phyloP scores from a whole-genome alignment of 768 basidiomycete species.

The Boletus speciosus region DNA sequence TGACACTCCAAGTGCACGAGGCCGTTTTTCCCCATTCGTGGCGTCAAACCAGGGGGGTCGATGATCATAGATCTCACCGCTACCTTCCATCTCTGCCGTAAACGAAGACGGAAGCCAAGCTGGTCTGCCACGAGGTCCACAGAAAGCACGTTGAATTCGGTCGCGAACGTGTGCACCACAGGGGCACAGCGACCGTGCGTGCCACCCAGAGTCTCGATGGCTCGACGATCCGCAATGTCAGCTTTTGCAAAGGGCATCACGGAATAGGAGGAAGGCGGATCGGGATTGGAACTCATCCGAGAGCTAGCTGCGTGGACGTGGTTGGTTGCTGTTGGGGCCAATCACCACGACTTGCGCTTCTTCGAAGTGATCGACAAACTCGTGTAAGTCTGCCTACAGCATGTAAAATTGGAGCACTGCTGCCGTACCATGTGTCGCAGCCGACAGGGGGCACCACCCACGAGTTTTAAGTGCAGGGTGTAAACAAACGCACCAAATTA shows the following conservation, averaged over 20 bases:
- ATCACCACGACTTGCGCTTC: constrained; percentile 37
- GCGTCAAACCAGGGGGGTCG: not conserved
- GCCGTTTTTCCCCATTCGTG: constrained; percentile 8
- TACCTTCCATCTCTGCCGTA: not conserved
- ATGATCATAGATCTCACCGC: not conserved
- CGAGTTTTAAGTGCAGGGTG: not conserved
- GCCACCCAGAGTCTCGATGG: not conserved
- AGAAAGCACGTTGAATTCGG: not conserved
- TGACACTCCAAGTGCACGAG: constrained; percentile 20
- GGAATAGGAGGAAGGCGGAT: not conserved
- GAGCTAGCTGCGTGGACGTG: constrained; percentile 28
- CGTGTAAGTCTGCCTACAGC: constrained; percentile 51
- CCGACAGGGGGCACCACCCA: not conserved
- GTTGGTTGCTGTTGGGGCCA: constrained; percentile 30
- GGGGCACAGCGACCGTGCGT: not conserved
- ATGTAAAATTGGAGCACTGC: constrained; percentile 45
- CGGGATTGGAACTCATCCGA: not conserved
- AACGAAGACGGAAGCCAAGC: constrained; percentile 4
- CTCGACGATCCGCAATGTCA: constrained; percentile 1
- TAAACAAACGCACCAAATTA: constrained; percentile 18
- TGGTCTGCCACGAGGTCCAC: not conserved
- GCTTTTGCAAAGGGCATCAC: not conserved
- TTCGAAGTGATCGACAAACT: constrained; percentile 51
- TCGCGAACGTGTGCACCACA: not conserved
- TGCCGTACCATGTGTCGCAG: not conserved